Evolutionary conservation across 1,284 basidiomycete species (phyloP), one percentile per base, ranked within the genome.

Genomic region (Papiliotrema fonsecae): DNA sequence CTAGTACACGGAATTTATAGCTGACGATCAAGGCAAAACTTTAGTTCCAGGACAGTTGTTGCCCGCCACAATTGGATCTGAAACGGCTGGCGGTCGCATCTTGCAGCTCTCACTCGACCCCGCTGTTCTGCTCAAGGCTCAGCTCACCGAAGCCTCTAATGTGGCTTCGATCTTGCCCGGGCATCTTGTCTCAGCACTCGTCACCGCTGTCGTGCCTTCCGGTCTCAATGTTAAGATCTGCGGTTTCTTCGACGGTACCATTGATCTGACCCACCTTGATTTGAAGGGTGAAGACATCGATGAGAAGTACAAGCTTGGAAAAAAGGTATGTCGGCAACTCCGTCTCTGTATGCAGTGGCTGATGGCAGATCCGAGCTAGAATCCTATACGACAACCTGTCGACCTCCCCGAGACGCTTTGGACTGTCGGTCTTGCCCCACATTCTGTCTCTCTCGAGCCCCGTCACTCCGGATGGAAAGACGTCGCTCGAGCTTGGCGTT

Each of bases 181-280:
- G 7, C 78, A 81, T 24, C 79, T 93, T 11, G 88, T 94, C n/a
- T 84, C 86, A 67, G 84, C 81, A 16, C 78, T 97, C 27, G 79
- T 98, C 51, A 97, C 91, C 3, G 82, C 84, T 7, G 79, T 87
- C n/a, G 77, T 84, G 32, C 78, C 85, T 16, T 79, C 78, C 19
- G 96, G 97, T 22, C 76, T 98, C 45, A 88, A 88, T 64, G 77
- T 98, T 42, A 92, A 94, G 74, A 79, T 97, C 19, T 81, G 93
- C 27, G 94, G 93, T 2, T 94, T 89, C 74, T 97, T 93, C 70
- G 86, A 91, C 43, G 94, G 90, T 26, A 94, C 91, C 0, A 81
- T 92, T 44, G 92, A 97, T 66, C 76, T 83, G 37, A 81, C 85
- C 54, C 93, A 98, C 72, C 75, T 97, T 19, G 70, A 62, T 7